Conservation (phyloP, 2,329 filamentous ascomycete genomes). For the Gnomoniopsis smithogilvyi region DNA sequence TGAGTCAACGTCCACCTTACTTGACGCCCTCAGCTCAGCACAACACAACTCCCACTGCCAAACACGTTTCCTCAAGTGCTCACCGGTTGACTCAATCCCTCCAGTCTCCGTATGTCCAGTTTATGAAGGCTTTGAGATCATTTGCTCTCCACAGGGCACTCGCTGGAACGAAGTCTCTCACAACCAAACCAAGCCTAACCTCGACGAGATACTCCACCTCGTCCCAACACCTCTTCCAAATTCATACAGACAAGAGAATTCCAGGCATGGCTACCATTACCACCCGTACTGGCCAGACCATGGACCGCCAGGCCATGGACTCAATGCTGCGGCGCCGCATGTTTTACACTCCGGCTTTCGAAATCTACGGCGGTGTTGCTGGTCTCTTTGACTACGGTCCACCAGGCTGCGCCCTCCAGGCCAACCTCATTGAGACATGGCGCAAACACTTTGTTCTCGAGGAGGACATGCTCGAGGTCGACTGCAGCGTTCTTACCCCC, state of each 20-base stretch:
- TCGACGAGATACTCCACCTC: neutral
- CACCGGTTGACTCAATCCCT: neutral
- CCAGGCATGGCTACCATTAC: conserved; percentile 38
- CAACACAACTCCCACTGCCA: too few relatives aligned
- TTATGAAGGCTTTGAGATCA: conserved; percentile 24
- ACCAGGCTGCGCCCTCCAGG: conserved; percentile 79
- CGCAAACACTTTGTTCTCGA: conserved; percentile 90
- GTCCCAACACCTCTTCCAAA: conserved; percentile 6
- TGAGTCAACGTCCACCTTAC: neutral
- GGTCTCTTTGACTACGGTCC: conserved; percentile 94
- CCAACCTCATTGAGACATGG: conserved; percentile 86
- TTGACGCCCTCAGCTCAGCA: too few relatives aligned
- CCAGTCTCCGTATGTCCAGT: conserved; percentile 13
- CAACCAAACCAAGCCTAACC: neutral
- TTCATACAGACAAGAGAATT: conserved; percentile 1
- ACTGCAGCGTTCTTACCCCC: conserved; percentile 91
- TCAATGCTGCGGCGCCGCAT: conserved; percentile 81
- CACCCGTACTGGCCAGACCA: conserved; percentile 83
- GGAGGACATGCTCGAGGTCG: conserved; percentile 94
- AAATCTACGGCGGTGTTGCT: conserved; percentile 87
- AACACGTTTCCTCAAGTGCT: neutral
- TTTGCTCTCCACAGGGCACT: conserved; percentile 22
- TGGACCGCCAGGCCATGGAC: conserved; percentile 80
- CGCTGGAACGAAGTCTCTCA: conserved; percentile 21
- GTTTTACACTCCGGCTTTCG: conserved; percentile 95